These are phyloP conservation scores for Fusarium fracticaudum DNA, from an alignment of 2,329 filamentous ascomycete genomes.

Conservation along the genomic window DNA sequence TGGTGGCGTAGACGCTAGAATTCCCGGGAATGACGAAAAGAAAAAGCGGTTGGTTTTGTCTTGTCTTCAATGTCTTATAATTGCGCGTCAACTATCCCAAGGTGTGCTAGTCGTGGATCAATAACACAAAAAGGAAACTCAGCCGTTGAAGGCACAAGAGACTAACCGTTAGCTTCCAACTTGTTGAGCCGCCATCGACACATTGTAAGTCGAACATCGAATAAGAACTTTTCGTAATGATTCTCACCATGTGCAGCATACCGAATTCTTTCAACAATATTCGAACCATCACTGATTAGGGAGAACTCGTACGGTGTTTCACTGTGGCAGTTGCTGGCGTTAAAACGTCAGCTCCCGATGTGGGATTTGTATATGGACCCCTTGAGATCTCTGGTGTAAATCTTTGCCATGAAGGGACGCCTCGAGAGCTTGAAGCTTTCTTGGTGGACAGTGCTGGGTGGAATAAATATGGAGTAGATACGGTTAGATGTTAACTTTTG, in stretches of 20 bases:
- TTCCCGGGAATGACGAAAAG: conserved; percentile 14
- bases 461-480: conserved; percentile 29
- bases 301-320: conserved; percentile 15
- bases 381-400: conserved; percentile 32
- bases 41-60: conserved; percentile 21
- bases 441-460: conserved; percentile 13
- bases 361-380: conserved; percentile 20
- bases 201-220: neutral
- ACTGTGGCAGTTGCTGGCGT: neutral
- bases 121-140: conserved; percentile 15
- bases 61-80: conserved; percentile 11
- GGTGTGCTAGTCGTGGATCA: conserved; percentile 6
- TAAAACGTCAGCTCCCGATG: conserved; percentile 20
- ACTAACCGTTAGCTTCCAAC: conserved; percentile 9
- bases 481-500: conserved; percentile 8
- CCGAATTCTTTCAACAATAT: neutral
- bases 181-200: neutral
- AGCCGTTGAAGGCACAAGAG: conserved; percentile 22
- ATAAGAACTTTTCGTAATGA: conserved; percentile 9
- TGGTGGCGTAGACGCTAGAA: conserved; percentile 33
- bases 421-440: conserved; percentile 21
- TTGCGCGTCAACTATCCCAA: conserved; percentile 23
- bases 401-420: conserved; percentile 35
- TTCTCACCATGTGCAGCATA: neutral
- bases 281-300: neutral